phyloP scores from a whole-genome alignment of 768 basidiomycete species.

The Daedaleopsis nitida region DNA sequence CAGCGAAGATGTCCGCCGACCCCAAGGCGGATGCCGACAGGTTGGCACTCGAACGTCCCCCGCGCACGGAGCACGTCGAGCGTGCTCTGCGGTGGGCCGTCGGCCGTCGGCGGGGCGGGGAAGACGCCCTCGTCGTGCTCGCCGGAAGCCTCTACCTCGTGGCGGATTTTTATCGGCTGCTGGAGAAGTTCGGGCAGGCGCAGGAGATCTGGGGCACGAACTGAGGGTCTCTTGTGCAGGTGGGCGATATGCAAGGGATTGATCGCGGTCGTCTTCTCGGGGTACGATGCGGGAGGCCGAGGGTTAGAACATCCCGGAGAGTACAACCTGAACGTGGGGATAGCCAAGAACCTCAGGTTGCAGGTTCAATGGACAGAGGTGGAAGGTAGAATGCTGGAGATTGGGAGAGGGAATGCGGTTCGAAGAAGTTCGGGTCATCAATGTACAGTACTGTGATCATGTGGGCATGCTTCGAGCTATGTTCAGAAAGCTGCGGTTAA shows the following conservation, averaged over 20 bases:
- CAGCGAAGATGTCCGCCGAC: not conserved
- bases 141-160: constrained; percentile 95
- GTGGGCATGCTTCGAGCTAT: not conserved
- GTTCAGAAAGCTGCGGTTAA: not conserved
- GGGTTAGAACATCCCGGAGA: too few species aligned
- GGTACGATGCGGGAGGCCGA: too few species aligned
- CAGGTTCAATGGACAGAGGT: too few species aligned
- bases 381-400: too few species aligned
- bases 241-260: too few species aligned
- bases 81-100: constrained; percentile 51
- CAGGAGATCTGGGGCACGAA: constrained; percentile 19
- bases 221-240: constrained; percentile 3
- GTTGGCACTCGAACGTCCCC: constrained; percentile 36
- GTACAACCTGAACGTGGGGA: too few species aligned
- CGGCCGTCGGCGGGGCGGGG: constrained; percentile 17
- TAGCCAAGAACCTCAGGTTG: too few species aligned
- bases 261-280: too few species aligned
- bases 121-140: constrained; percentile 59
- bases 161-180: constrained; percentile 81
- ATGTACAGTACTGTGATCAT: not conserved
- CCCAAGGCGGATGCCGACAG: constrained; percentile 4
- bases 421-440: too few species aligned
- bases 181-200: constrained; percentile 15
- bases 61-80: constrained; percentile 26
- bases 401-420: too few species aligned